phyloP scores from a whole-genome alignment of 2,329 filamentous ascomycete genomes.

The Zymoseptoria brevis region DNA sequence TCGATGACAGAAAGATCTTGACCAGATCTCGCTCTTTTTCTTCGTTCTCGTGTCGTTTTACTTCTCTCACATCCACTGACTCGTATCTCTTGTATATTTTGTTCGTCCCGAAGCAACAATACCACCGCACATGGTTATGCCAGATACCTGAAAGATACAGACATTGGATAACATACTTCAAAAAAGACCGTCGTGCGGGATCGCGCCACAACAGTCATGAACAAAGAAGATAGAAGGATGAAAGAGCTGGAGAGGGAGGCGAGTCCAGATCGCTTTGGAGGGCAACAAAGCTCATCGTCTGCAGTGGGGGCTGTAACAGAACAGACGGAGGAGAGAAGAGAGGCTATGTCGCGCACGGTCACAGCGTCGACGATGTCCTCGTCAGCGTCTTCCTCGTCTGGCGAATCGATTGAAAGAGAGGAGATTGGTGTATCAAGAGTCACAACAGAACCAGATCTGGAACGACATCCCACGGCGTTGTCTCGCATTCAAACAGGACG shows the following conservation, averaged over 20 bases:
- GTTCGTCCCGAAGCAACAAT: not conserved
- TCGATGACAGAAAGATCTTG: not conserved
- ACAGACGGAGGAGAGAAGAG: constrained; percentile 26
- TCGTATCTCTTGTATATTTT: not conserved
- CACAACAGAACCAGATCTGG: constrained; percentile 54
- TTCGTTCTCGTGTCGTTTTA: not conserved
- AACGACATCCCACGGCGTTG: constrained; percentile 62
- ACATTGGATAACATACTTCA: not conserved
- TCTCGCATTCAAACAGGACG: constrained; percentile 63
- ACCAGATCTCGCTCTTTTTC: not conserved
- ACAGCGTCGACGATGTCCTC: constrained; percentile 45
- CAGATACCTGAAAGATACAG: not conserved
- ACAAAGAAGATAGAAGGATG: constrained; percentile 49
- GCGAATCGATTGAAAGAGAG: constrained; percentile 31
- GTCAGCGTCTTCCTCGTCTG: constrained; percentile 33
- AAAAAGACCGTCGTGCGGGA: not conserved
- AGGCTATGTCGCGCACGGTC: constrained; percentile 50
- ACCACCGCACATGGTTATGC: not conserved
- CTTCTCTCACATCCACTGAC: not conserved
- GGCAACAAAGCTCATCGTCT: constrained; percentile 23
- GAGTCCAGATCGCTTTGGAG: constrained; percentile 33
- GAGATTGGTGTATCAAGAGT: constrained; percentile 50
- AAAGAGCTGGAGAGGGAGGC: constrained; percentile 50
- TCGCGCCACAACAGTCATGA: constrained; percentile 38
- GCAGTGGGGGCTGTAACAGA: constrained; percentile 32